phyloP scores from a whole-genome alignment of 306 rosid genomes.

The Pterocarpus santalinus region DNA sequence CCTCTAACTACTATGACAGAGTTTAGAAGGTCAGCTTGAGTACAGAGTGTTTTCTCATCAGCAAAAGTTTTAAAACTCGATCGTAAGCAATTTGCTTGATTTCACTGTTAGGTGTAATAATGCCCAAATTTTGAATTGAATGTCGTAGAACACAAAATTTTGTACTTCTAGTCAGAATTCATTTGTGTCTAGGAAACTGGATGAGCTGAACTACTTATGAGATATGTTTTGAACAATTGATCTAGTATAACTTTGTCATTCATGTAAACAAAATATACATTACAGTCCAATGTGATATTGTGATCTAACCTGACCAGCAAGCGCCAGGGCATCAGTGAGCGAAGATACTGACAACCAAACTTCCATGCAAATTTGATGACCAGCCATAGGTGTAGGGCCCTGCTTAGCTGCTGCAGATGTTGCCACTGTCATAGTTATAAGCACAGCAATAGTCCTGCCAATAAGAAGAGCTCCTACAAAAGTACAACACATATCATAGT shows the following conservation, averaged over 20 bases:
- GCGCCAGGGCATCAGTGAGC: conserved; percentile 78
- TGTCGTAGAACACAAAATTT: too few relatives aligned
- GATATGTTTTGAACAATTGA: conserved; percentile 28
- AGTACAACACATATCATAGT: neutral
- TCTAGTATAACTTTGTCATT: conserved; percentile 4
- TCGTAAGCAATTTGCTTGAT: too few relatives aligned
- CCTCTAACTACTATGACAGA: too few relatives aligned
- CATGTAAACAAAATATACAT: neutral
- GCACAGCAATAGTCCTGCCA: conserved; percentile 70
- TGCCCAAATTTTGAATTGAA: too few relatives aligned
- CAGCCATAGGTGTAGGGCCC: conserved; percentile 77
- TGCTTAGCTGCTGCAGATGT: conserved; percentile 75
- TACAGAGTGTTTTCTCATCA: too few relatives aligned
- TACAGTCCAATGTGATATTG: conserved; percentile 35
- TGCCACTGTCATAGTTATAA: conserved; percentile 67
- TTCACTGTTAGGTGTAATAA: too few relatives aligned
- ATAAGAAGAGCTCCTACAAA: conserved; percentile 69
- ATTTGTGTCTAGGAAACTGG: neutral
- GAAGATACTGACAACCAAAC: conserved; percentile 78
- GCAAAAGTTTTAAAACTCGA: too few relatives aligned
- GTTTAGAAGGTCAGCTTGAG: too few relatives aligned
- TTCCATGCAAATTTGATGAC: conserved; percentile 72
- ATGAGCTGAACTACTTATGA: conserved; percentile 42
- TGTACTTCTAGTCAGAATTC: neutral
- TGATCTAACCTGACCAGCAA: conserved; percentile 88